A percentile compares a stretch with the other conserved stretches of the same genome.
Conservation (phyloP, 495 filamentous ascomycete species). For the Letharia lupina region DNA sequence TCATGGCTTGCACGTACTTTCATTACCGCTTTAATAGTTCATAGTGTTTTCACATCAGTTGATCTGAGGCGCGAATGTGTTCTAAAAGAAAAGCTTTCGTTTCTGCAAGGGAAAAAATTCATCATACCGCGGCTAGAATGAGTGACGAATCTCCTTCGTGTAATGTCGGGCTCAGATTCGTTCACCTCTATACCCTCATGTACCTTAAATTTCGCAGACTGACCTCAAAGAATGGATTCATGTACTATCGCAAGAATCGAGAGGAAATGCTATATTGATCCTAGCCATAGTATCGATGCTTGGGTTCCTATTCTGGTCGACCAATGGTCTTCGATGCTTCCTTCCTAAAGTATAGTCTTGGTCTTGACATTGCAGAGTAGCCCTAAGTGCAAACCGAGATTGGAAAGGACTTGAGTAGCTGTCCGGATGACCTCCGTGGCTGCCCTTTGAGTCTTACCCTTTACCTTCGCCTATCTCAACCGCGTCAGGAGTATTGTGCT, state of each 20-base stretch:
- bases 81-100: conserved; percentile 14
- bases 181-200: conserved; percentile 21
- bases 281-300: background rate
- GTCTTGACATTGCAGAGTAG: background rate
- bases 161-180: conserved; percentile 18
- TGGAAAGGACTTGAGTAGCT: too few species aligned
- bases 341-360: background rate
- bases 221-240: background rate
- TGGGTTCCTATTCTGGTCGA: background rate
- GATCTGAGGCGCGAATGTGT: conserved; percentile 10
- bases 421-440: background rate
- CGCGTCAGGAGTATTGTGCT: too few species aligned
- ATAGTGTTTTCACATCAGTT: conserved; percentile 12
- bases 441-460: background rate
- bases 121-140: conserved; percentile 18
- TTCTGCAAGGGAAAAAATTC: conserved; percentile 7
- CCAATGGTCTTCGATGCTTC: background rate
- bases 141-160: conserved; percentile 18
- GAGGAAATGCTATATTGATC: background rate
- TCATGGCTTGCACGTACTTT: conserved; percentile 11
- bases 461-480: too few species aligned
- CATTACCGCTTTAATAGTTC: conserved; percentile 8
- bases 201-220: conserved; percentile 12
- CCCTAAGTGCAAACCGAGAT: background rate
- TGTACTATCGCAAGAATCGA: background rate